Base-by-base conservation (phyloP, 1,284 basidiomycete genomes). In the Fomitopsis schrenkii region DNA sequence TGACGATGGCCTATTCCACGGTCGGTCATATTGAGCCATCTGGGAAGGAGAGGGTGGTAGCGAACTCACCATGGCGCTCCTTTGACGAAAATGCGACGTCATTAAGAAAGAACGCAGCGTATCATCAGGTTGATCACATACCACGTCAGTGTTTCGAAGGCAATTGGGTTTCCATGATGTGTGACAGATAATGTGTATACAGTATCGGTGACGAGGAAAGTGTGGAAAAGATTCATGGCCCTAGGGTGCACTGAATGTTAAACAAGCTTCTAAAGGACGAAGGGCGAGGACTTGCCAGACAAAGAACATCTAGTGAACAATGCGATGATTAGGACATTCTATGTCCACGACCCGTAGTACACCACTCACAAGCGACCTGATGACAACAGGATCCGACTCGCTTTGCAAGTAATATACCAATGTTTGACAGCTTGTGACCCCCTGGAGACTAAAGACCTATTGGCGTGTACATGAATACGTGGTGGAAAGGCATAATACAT, bases 171-270 rank as follows among this genome's bases (percentile, higher is more conserved):
- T 12, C 22, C 42, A 33, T 59, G 59, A 19, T 59, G 40, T 2
- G 59, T 42, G 15, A 66, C 53, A 15, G 60, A 36, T n/a, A 59
- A 63, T 4, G 52, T 57, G 52, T 66, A 66, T 14, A 66, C 38
- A 1, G 48, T 14, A 26, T 63, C 54, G 3, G 61, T 59, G 26
- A 64, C 57, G 5, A 66, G 48, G 14, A 55, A 55, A 4, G 59
- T 22, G 40, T 66, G 63, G 5, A 62, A 15, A 3, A 48, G 33
- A 38, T 66, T 62, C 14, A 66, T 45, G 7, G 64, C 10, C 63
- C 61, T 66, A 30, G 1, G 17, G 3, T 10, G 14, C 9, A 30
- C 26, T 5, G 5, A 30, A n/a, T 7, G 9, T 2, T 14, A 33
- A 33, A 28, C n/a, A 33, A 33, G 22, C 42, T 17, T 33, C 35